Percentiles rank a stretch among this genome's conserved stretches.
Conservation (phyloP, 805 yeast genomes). For the Saccharomycopsis fodiens region DNA sequence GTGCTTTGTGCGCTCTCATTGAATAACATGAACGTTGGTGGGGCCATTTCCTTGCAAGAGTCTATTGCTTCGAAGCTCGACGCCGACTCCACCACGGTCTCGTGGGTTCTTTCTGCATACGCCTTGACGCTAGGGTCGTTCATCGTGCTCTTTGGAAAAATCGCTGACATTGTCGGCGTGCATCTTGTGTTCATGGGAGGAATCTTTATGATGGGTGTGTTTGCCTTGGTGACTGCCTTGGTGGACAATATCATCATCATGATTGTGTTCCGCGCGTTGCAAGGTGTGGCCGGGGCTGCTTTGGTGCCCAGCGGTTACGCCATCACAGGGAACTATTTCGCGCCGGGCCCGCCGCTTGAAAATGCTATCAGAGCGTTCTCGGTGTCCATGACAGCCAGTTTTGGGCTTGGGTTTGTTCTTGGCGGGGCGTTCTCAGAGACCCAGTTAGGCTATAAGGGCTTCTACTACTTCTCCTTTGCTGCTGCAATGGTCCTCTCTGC, state of each 20-base stretch:
- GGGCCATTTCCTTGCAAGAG: slow-evolving; percentile 22
- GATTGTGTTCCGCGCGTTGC: no score
- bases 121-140: slow-evolving; percentile 38
- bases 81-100: slow-evolving; percentile 31
- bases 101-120: no score
- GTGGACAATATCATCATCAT: slow-evolving; percentile 22
- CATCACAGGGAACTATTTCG: slow-evolving; percentile 27
- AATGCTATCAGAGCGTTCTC: slow-evolving; percentile 26
- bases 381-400: slow-evolving; percentile 24
- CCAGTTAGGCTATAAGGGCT: slow-evolving; percentile 15
- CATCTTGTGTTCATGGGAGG: not conserved
- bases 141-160: slow-evolving; percentile 35
- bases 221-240: not conserved
- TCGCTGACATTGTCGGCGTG: slow-evolving; percentile 32
- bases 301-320: slow-evolving; percentile 33
- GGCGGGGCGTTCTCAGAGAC: no score
- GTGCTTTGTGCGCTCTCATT: slow-evolving; percentile 20
- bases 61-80: slow-evolving; percentile 31
- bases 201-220: not conserved
- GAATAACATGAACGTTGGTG: slow-evolving; percentile 26
- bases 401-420: slow-evolving; percentile 15
- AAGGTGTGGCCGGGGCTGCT: slow-evolving; percentile 36
- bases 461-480: slow-evolving; percentile 16
- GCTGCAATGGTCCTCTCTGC: no score
- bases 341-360: slow-evolving; percentile 25